A percentile compares a stretch with the other conserved stretches of the same genome.
Conservation (phyloP, 495 filamentous ascomycete species). For the Aspergillus biplanus region DNA sequence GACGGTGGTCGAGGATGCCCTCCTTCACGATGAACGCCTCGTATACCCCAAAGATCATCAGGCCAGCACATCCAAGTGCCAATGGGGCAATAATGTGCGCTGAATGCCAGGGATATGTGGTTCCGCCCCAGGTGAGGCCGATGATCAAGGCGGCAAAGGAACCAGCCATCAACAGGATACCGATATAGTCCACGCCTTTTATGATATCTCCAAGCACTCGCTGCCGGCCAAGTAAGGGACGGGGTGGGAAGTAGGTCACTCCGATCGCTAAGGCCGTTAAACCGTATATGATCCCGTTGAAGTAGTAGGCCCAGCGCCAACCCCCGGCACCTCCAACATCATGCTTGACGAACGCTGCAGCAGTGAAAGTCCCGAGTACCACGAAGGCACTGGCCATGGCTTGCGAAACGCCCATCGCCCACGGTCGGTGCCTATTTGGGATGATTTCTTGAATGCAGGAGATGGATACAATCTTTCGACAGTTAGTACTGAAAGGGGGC, state of each 20-base stretch:
- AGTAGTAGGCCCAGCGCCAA: slow-evolving; percentile 3
- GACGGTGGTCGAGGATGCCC: slow-evolving; percentile 3
- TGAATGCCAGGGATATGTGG: not conserved
- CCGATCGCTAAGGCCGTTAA: not conserved
- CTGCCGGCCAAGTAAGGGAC: not conserved
- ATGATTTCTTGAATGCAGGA: slow-evolving; percentile 7
- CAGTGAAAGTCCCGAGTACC: not conserved
- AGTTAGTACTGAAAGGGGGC: not conserved
- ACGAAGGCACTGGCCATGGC: slow-evolving; percentile 2
- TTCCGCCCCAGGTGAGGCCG: not conserved
- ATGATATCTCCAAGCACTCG: not conserved
- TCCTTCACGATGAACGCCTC: slow-evolving; percentile 1
- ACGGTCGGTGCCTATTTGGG: not conserved
- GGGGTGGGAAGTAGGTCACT: slow-evolving; percentile 2
- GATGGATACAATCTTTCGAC: not conserved
- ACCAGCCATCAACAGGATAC: not conserved
- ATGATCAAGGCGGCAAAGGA: not conserved
- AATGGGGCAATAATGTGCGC: not conserved
- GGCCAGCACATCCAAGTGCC: not conserved
- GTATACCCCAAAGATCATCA: not conserved
- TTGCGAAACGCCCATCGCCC: not conserved
- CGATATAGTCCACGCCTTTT: not conserved
- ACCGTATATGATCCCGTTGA: slow-evolving; percentile 1
- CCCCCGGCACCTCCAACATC: not conserved
- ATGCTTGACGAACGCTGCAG: not conserved